Evolutionary conservation across 2,329 filamentous ascomycete species (phyloP).

Genomic region (Aspergillus caelatus): DNA sequence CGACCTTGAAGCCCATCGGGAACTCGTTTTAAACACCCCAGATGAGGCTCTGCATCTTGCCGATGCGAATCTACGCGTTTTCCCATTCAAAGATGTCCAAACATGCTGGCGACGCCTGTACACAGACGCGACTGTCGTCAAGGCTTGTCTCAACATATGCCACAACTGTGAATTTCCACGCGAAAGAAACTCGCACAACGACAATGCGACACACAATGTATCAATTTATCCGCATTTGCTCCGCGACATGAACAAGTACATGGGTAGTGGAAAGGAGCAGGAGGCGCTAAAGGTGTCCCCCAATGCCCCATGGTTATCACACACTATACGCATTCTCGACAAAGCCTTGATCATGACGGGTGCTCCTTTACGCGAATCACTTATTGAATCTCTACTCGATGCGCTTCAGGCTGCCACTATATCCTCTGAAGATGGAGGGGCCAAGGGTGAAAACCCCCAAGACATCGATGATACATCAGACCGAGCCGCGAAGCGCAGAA

Average conservation of each 20-base stretch:
- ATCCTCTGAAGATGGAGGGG: neutral
- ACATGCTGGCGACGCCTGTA: slow-evolving; percentile 60
- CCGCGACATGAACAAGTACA: slow-evolving; percentile 14
- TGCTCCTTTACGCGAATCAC: slow-evolving; percentile 57
- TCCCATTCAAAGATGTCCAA: slow-evolving; percentile 60
- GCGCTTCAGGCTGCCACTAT: slow-evolving; percentile 31
- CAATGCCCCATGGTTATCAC: slow-evolving; percentile 52
- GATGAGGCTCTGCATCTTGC: slow-evolving; percentile 52
- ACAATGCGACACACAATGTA: slow-evolving; percentile 7
- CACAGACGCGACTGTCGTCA: slow-evolving; percentile 58
- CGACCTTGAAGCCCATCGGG: slow-evolving; percentile 22
- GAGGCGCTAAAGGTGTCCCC: slow-evolving; percentile 16
- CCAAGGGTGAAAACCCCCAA: neutral
- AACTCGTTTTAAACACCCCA: slow-evolving; percentile 34
- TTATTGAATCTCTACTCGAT: slow-evolving; percentile 42
- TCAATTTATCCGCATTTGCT: slow-evolving; percentile 14
- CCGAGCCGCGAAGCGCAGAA: slow-evolving; percentile 35
- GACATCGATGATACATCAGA: slow-evolving; percentile 9
- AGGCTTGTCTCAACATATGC: slow-evolving; percentile 41
- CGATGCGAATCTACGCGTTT: slow-evolving; percentile 57
- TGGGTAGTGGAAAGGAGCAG: slow-evolving; percentile 8
- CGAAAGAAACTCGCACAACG: neutral
- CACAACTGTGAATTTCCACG: slow-evolving; percentile 22
- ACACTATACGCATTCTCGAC: slow-evolving; percentile 70
- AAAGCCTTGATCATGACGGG: slow-evolving; percentile 76